Base-by-base conservation (phyloP, 495 filamentous ascomycete genomes). In the Talaromyces ruber region DNA sequence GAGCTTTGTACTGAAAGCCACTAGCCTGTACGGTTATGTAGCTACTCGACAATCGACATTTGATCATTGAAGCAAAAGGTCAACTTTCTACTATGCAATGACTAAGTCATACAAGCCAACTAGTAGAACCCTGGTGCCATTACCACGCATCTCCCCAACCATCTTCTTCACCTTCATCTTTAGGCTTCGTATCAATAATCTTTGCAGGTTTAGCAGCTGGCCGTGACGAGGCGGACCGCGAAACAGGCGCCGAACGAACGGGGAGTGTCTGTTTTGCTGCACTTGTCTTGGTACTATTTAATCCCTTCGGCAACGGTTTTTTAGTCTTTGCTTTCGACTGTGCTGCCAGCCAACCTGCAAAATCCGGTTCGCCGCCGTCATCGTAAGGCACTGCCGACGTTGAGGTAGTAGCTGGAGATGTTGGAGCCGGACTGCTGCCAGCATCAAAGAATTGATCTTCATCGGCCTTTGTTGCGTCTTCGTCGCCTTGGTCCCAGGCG, bases 311-410 rank as follows among this genome's bases (percentile, higher is more conserved):
- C 39, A 96, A 63, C 3, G 84, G 77, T 59, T 87, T 89, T 61
- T 83, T 81, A 51, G 77, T 74, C 73, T 93, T 96, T 63, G 88
- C 82, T 65, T 88, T 76, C 21, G 86, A 82, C 72, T 96, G 92
- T 16, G 91, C 91, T 9, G 89, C 90, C 50, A 97, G 72, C 92
- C 93, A 96, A 5, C 90, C 91, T 21, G 92, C 93, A 73, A 97
- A 97, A 70, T 97, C 93, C 2, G 92, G 92, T 68, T 97, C 92
- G 2, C 86, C 87, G 30, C 87, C 86, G 67, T 95, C 91, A 63
- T 92, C 89, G 64, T 87, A 95, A 0, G 85, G 81, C 12, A 76
- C 79, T 52, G 59, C 28, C 2, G 78, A 66, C 9, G 75, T 25
- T 65, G 64, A 1, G 65, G 64, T 56, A 58, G 69, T 22, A 65